A percentile compares a stretch with the other conserved stretches of the same genome.
These are phyloP conservation scores for Starmerella vaccinii DNA, from an alignment of 805 yeast genomes.

Conservation along the genomic window DNA sequence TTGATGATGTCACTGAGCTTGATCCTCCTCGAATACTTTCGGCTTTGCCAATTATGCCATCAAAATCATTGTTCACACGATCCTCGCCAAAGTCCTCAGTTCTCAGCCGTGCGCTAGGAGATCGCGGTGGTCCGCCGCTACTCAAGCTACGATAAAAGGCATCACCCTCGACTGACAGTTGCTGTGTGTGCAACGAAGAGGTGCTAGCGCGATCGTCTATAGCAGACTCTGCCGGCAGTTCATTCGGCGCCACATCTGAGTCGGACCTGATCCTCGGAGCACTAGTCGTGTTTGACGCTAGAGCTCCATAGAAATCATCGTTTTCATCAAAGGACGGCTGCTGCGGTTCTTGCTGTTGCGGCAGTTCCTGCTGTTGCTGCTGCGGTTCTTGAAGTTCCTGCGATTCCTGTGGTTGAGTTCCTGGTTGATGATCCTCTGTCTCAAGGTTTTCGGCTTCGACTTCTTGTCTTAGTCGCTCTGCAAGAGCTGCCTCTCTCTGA, in stretches of 20 bases:
- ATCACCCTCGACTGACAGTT: background rate
- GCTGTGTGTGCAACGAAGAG: background rate
- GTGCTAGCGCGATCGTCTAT: background rate
- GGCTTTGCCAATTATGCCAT: background rate
- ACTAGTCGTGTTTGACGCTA: background rate
- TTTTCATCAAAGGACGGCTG: too few species aligned
- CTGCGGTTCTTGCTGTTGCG: too few species aligned
- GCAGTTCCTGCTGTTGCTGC: too few species aligned
- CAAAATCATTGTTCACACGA: slow-evolving; percentile 1
- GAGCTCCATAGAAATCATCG: slow-evolving; percentile 11
- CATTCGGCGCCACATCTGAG: background rate
- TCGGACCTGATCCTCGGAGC: background rate
- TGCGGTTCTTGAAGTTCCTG: too few species aligned
- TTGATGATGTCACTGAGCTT: background rate
- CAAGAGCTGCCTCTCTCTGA: background rate
- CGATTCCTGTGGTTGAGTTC: too few species aligned
- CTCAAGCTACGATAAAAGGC: background rate
- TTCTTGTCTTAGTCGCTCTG: background rate
- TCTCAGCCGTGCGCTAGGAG: background rate
- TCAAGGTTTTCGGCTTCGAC: background rate
- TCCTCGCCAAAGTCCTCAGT: slow-evolving; percentile 1
- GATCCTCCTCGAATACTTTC: background rate
- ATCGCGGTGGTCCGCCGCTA: background rate
- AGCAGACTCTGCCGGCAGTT: background rate
- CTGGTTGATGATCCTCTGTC: too few species aligned